These are phyloP conservation scores for Capronia epimyces DNA, from an alignment of 2,329 filamentous ascomycete genomes.

Conservation along the genomic window DNA sequence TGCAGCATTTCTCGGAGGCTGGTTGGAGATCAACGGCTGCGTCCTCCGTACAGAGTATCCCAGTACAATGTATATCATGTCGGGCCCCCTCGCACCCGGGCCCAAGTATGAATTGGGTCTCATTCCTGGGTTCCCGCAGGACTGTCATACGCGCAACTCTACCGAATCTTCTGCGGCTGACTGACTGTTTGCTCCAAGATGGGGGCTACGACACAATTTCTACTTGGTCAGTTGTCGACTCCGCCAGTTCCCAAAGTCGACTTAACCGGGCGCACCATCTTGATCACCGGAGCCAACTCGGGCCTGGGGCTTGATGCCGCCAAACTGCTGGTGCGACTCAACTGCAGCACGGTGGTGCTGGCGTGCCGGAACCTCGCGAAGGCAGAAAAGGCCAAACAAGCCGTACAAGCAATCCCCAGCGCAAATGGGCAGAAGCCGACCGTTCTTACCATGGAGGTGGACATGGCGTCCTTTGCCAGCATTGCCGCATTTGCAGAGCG, in stretches of 20 bases:
- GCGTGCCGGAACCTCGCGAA: constrained; percentile 36
- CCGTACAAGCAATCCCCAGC: constrained; percentile 29
- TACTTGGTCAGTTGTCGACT: constrained; percentile 13
- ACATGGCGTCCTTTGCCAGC: constrained; percentile 36
- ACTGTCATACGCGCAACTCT: constrained; percentile 1
- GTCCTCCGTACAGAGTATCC: no score
- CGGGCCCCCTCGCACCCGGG: no score
- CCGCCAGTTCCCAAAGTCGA: constrained; percentile 19
- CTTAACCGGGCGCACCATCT: constrained; percentile 37
- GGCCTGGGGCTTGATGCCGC: constrained; percentile 44
- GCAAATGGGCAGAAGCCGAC: constrained; percentile 11
- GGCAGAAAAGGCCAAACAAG: constrained; percentile 36
- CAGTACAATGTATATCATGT: no score
- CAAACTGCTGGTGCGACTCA: constrained; percentile 38
- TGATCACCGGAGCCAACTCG: constrained; percentile 43
- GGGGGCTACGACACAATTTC: no score
- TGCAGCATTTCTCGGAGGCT: no score
- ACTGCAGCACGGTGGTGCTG: constrained; percentile 44
- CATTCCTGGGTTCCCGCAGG: no score
- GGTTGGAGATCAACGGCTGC: no score
- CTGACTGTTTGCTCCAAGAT: no score
- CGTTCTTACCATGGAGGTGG: constrained; percentile 32
- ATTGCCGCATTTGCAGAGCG: constrained; percentile 36
- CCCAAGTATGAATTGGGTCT: no score
- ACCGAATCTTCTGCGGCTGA: no score